Evolutionary conservation across 192 early-diverging fungal species (phyloP), one percentile per base, ranked within the genome.

Genomic region (Globomyces pollinis-pini): DNA sequence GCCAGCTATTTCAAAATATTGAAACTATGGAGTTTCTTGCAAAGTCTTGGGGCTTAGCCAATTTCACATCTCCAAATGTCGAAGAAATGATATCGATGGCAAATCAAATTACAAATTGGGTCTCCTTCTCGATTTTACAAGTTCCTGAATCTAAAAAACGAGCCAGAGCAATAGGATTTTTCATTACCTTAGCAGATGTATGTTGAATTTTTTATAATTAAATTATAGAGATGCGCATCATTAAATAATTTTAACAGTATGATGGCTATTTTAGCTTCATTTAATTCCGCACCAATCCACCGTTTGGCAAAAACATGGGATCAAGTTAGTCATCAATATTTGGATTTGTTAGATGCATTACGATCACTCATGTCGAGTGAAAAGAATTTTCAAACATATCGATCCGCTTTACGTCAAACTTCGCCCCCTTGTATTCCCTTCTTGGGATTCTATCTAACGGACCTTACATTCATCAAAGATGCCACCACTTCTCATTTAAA

Each of bases 181-280:
- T 78, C 45, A 74, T 78, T 36, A 32, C 30, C 28, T 63, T 82
- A 64, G 78, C 80, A 23, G 73, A 83, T 11, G 75, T 77, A 44
- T 56, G 49, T 42, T n/a, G n/a, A n/a, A n/a, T n/a, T n/a, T n/a
- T n/a, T n/a, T n/a, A 23, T 55, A 1, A 54, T 6, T 42, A 20
- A 4, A 65, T 31, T 36, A 18, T 67, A 88, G 74, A 64, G 79
- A 67, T 91, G 93, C 75, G 85, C 85, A 23, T 60, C 67, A 24
- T 67, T 97, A 12, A 94, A 98, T 72, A 99, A 98, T 79, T 99
- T 91, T 63, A 93, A 91, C 67, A 88, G 91, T 8, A 79, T 94
- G 32, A 91, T 90, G 74, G 84, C 93, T 3, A 88, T 96, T 29
- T 78, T 93, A 7, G 90, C 91, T 28, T 91, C 88, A 6, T 84